phyloP scores from a whole-genome alignment of 306 rosid species.

The Malus fusca region DNA sequence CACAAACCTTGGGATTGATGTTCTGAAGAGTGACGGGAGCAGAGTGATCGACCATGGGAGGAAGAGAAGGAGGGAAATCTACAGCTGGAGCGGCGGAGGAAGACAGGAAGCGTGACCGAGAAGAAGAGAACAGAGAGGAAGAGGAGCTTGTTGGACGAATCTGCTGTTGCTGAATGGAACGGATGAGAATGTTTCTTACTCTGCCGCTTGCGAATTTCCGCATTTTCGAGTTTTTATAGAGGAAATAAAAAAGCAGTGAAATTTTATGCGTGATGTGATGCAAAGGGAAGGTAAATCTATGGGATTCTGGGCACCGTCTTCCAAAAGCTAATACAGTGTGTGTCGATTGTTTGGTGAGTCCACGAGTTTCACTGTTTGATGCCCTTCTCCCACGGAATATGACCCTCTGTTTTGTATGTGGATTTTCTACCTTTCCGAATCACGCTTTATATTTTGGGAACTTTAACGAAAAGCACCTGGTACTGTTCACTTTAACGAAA shows the following conservation, averaged over 20 bases:
- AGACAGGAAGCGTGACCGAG: conserved; percentile 36
- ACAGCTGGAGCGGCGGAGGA: conserved; percentile 22
- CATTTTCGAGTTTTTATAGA: conserved; percentile 19
- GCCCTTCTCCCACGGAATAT: no score
- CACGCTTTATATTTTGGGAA: no score
- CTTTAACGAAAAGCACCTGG: no score
- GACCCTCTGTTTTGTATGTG: no score
- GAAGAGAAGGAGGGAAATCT: conserved; percentile 9
- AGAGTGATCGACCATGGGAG: conserved; percentile 31
- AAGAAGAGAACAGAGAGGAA: conserved; percentile 5
- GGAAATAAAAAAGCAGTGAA: background rate
- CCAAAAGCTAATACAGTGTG: background rate
- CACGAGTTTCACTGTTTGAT: no score
- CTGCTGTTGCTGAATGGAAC: conserved; percentile 20
- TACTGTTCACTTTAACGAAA: no score
- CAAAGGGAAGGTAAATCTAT: background rate
- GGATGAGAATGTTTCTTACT: conserved; percentile 29
- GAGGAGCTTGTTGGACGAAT: background rate
- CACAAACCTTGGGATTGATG: conserved; percentile 66
- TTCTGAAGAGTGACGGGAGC: conserved; percentile 43
- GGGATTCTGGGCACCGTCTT: background rate
- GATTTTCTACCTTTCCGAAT: no score
- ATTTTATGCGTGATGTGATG: background rate
- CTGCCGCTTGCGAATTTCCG: conserved; percentile 62
- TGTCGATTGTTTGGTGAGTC: no score